Evolutionary conservation across 768 basidiomycete species (phyloP), one percentile per base, ranked within the genome.

Genomic region (Termitomyces sp.): DNA sequence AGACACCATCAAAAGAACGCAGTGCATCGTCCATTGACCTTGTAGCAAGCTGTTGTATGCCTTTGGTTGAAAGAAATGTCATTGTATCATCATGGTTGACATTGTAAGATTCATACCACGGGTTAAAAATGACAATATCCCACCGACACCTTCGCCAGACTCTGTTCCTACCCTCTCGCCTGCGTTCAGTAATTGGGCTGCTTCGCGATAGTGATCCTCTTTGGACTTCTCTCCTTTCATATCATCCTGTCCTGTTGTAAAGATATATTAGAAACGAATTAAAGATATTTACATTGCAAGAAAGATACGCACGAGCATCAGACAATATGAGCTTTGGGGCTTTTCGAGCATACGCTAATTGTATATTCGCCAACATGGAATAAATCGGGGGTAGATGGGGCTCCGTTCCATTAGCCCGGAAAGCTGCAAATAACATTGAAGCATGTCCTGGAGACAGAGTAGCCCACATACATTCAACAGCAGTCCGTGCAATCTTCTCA

Each of bases 311-410:
- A 93, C 92, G 85, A 60, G 94, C 85, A 63, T 87, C 81, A 1
- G 77, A 65, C 1, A 96, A 69, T 23, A 89, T 76, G 2, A 87
- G 65, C 66, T 95, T 97, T 0, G 96, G 96, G 11, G 94, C 94
- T 53, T 80, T 81, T 21, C 89, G 82, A 1, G 94, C 89, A 63
- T 84, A 78, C 2, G 87, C 84, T 56, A 98, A 79, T 56, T 89
- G 84, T 49, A 96, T 81, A 71, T 93, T 94, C 3, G 94, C 94
- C 12, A 94, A 78, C 45, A 98, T 75, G 17, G 87, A 82, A 65
- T 89, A 88, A 61, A 94, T 80, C 11, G 91, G 88, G 1, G 86
- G 81, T 38, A 91, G 71, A 0, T 82, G 80, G 8, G 75, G 67
- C 1, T 76, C 68, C 10, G 74, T 73, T 17, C 75, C 78, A 61